Conservation (phyloP, 768 basidiomycete genomes). For the Phylloporus rhodoxanthus region DNA sequence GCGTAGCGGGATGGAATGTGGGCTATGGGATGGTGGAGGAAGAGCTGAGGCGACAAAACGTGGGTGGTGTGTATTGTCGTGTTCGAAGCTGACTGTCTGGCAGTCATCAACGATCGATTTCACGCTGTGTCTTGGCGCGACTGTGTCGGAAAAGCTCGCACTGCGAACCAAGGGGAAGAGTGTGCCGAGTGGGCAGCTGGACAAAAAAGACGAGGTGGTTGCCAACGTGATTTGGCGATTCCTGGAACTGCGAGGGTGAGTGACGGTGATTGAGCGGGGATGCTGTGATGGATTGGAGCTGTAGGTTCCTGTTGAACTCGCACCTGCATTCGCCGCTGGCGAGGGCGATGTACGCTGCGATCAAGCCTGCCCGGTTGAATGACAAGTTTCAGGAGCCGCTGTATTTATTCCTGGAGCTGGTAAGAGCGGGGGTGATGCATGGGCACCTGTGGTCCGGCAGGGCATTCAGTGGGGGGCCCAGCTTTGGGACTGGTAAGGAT, state of each 20-base stretch:
- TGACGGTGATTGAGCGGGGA: neutral
- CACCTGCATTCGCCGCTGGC: constrained; percentile 89
- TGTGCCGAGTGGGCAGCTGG: constrained; percentile 47
- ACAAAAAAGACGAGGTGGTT: constrained; percentile 98
- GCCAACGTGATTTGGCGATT: constrained; percentile 99
- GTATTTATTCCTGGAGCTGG: constrained; percentile 90
- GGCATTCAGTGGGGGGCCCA: constrained; percentile 90
- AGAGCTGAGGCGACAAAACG: constrained; percentile 93
- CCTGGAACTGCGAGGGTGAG: constrained; percentile 88
- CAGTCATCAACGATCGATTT: constrained; percentile 98
- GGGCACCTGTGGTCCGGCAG: constrained; percentile 85
- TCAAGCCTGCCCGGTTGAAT: constrained; percentile 74
- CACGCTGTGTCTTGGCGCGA: constrained; percentile 88
- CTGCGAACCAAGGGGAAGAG: constrained; percentile 71
- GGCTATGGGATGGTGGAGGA: constrained; percentile 81
- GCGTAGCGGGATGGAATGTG: constrained; percentile 88
- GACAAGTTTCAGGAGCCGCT: constrained; percentile 99
- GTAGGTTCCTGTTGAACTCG: constrained; percentile 80
- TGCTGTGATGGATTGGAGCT: constrained; percentile 7
- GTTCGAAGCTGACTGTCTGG: constrained; percentile 23
- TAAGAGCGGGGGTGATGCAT: constrained; percentile 95
- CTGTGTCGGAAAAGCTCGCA: constrained; percentile 74
- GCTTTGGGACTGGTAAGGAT: constrained; percentile 78
- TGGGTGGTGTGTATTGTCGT: constrained; percentile 39
- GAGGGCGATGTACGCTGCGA: constrained; percentile 82